A percentile compares a stretch with the other conserved stretches of the same genome.
Conservation (phyloP, 1,284 basidiomycete species). For the Paramarasmius palmivorus region DNA sequence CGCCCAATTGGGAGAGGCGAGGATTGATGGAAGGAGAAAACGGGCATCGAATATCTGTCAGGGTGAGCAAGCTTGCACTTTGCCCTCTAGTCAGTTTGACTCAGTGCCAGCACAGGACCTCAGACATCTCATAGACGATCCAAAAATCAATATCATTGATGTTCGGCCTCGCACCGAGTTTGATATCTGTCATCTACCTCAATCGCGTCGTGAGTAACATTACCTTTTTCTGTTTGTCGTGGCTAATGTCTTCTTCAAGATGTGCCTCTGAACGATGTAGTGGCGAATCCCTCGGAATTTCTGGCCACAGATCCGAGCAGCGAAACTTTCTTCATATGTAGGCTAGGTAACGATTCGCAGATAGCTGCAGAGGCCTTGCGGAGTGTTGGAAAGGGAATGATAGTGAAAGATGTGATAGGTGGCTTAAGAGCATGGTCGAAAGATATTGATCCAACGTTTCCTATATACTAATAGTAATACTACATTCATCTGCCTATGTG, state of each 20-base stretch:
- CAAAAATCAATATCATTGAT: constrained; percentile 65
- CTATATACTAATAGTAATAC: constrained; percentile 69
- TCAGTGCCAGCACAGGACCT: constrained; percentile 39
- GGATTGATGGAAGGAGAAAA: constrained; percentile 45
- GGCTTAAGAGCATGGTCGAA: constrained; percentile 78
- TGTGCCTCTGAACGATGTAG: constrained; percentile 63
- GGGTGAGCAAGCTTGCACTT: constrained; percentile 33
- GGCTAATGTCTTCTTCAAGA: constrained; percentile 40
- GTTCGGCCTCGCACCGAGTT: constrained; percentile 84
- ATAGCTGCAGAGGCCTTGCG: constrained; percentile 75
- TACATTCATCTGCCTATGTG: no score
- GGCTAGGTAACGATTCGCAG: constrained; percentile 93
- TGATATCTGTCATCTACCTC: constrained; percentile 81
- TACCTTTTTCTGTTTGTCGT: not conserved
- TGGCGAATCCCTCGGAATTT: constrained; percentile 53
- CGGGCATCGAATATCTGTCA: constrained; percentile 47
- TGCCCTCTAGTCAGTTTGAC: constrained; percentile 2
- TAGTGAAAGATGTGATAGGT: constrained; percentile 74
- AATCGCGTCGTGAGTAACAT: constrained; percentile 71
- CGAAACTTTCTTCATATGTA: constrained; percentile 71
- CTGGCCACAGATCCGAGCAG: constrained; percentile 27
- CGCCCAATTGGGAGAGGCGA: constrained; percentile 60
- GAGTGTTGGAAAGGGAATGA: constrained; percentile 26
- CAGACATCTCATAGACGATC: constrained; percentile 34
- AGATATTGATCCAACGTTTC: constrained; percentile 73